phyloP scores from a whole-genome alignment of 257 asterid species.

The Penstemon newberryi region DNA sequence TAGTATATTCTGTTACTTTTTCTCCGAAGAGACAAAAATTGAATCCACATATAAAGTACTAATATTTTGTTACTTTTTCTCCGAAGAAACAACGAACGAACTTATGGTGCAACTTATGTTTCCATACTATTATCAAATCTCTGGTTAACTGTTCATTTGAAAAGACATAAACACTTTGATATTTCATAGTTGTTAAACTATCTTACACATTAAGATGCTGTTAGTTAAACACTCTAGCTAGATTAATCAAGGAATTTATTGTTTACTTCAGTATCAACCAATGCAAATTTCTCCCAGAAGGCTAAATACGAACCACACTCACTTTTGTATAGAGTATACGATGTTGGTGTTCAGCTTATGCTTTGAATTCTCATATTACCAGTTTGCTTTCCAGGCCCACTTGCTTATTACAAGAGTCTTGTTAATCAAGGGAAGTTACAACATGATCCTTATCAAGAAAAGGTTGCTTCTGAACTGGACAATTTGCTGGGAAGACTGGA shows the following conservation, averaged over 20 bases:
- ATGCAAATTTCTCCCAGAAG: not conserved
- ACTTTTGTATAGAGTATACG: not conserved
- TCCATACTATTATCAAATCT: not conserved
- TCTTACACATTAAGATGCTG: no score
- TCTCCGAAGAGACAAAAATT: not conserved
- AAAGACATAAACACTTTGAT: not conserved
- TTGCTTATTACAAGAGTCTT: slow-evolving; percentile 70
- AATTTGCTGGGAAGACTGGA: slow-evolving; percentile 74
- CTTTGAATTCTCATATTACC: slow-evolving; percentile 20
- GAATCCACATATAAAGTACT: not conserved
- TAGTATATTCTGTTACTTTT: not conserved
- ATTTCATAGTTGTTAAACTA: not conserved
- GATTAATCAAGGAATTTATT: not conserved
- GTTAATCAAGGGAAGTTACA: slow-evolving; percentile 82
- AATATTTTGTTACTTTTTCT: not conserved
- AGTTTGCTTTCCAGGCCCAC: slow-evolving; percentile 59
- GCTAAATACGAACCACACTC: not conserved
- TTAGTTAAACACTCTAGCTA: not conserved
- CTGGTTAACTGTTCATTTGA: slow-evolving; percentile 1
- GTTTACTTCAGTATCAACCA: not conserved
- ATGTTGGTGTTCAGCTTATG: not conserved
- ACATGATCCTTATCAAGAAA: slow-evolving; percentile 86
- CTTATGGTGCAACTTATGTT: not conserved
- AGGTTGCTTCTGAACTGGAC: slow-evolving; percentile 75
- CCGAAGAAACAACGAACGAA: not conserved